Conservation (phyloP, 495 filamentous ascomycete genomes). For the Tuber microsphaerosporum region DNA sequence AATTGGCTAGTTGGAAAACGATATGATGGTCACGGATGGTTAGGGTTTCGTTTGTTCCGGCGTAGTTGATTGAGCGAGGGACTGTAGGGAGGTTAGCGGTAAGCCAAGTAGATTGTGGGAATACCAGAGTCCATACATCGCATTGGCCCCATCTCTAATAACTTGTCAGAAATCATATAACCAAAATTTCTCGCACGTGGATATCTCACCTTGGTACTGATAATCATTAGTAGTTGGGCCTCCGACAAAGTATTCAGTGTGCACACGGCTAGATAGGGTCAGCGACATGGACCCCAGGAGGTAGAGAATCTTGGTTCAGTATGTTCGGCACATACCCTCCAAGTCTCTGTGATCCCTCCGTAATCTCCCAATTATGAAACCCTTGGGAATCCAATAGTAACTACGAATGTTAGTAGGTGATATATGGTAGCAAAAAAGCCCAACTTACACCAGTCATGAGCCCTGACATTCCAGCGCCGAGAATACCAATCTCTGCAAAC, state of each 20-base stretch:
- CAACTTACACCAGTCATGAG: constrained; percentile 50
- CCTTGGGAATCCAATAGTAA: constrained; percentile 50
- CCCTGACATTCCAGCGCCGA: constrained; percentile 64
- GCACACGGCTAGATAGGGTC: constrained; percentile 48
- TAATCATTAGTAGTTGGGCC: constrained; percentile 53
- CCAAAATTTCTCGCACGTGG: not conserved
- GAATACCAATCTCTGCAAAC: constrained; percentile 48
- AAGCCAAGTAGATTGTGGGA: constrained; percentile 52
- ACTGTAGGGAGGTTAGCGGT: constrained; percentile 42
- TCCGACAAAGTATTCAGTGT: constrained; percentile 56
- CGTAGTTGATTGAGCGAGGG: constrained; percentile 46
- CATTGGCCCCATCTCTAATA: constrained; percentile 64
- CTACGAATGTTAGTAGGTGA: constrained; percentile 15
- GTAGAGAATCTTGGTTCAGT: not conserved
- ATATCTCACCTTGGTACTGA: constrained; percentile 51
- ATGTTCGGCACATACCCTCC: constrained; percentile 42
- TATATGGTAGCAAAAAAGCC: not conserved
- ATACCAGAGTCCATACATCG: constrained; percentile 48
- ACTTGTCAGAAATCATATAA: not conserved
- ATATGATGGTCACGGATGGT: constrained; percentile 51
- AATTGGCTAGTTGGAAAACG: constrained; percentile 56
- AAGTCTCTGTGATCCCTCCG: constrained; percentile 49
- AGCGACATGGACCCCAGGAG: not conserved
- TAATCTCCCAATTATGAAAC: constrained; percentile 52
- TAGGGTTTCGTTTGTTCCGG: constrained; percentile 50